Base-by-base conservation (phyloP, 768 basidiomycete genomes). In the Sarcodon sp. region DNA sequence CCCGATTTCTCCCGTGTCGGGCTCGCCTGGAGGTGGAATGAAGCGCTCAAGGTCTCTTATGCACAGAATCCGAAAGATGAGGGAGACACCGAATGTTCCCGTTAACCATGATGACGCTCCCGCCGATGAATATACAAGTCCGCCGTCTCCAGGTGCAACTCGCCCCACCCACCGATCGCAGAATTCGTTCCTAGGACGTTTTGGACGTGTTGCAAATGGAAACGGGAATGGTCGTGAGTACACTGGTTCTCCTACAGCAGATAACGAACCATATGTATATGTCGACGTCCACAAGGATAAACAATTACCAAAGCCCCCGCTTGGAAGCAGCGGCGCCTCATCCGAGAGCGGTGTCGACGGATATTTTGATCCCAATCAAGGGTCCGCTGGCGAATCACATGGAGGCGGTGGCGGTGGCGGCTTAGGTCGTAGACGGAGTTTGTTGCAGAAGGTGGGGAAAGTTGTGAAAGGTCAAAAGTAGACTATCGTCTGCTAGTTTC, bases 1-100 rank as follows among this genome's bases (percentile, higher is more conserved):
- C 49, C 57, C 65, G 50, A 61, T 71, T 45, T 59, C 64, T 12
- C 69, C 69, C 6, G 69, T 76, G 6, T 56, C 61, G 18, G 66
- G 70, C 13, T 67, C 71, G n/a, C 69, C 64, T 33, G 64, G 63
- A 0, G 66, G 63, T 9, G 65, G 67, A 35, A 76, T 83, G 7
- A 84, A 82, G 61, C 82, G 88, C 31, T 77, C 76, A 54, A 88
- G 80, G 64, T 88, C 85, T 11, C 67, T 92, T 53, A 90, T 91
- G 76, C 83, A 90, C 43, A 83, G 88, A 48, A 85, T 92, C 59
- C 79, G 85, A 50, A 86, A 80, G 64, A 89, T 90, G 86, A 80
- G 87, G 34, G 87, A 90, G 57, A 67, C 80, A 7, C 87, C 87
- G 8, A 90, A 89, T 52, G 79, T 89, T 1, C 87, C 87, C 12